A percentile compares a stretch with the other conserved stretches of the same genome.
Evolutionary conservation across 768 basidiomycete species (phyloP).

Genomic region (Lanmaoa rubissima): DNA sequence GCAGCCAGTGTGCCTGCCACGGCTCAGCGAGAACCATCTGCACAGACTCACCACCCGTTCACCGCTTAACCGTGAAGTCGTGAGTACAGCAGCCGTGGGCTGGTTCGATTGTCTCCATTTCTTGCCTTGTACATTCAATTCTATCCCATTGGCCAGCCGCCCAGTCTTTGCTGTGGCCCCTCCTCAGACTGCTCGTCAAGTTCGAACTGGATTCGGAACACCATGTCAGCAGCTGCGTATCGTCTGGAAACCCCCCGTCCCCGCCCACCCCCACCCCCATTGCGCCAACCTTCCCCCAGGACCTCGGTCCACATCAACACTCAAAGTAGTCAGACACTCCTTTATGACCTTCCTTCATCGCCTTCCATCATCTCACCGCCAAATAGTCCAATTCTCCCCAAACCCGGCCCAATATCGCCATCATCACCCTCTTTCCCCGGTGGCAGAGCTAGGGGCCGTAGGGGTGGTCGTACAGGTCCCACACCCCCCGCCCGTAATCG

Average conservation of each 20-base stretch:
- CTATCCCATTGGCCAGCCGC: constrained; percentile 17
- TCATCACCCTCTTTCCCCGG: constrained; percentile 55
- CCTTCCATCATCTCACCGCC: constrained; percentile 53
- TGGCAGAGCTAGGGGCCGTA: constrained; percentile 46
- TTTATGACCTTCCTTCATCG: constrained; percentile 72
- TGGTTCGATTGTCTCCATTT: constrained; percentile 10
- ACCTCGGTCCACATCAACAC: constrained; percentile 43
- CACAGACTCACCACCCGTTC: constrained; percentile 10
- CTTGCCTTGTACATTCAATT: constrained; percentile 18
- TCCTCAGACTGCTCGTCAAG: constrained; percentile 8
- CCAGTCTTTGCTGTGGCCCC: background rate
- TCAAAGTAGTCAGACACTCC: constrained; percentile 58
- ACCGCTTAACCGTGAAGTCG: constrained; percentile 6
- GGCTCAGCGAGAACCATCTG: constrained; percentile 27
- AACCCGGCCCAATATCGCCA: constrained; percentile 46
- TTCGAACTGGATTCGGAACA: constrained; percentile 38
- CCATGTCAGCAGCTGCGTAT: constrained; percentile 63
- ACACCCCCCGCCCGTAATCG: constrained; percentile 59
- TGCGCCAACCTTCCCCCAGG: constrained; percentile 50
- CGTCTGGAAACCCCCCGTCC: constrained; percentile 63
- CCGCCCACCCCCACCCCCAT: constrained; percentile 55
- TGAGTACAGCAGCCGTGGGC: background rate
- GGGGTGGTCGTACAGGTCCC: constrained; percentile 46
- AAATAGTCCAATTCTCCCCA: constrained; percentile 45
- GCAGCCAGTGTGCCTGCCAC: constrained; percentile 28